Percentiles rank a stretch among this genome's conserved stretches.
Evolutionary conservation across 352 stramenopile genomes (phyloP).

Genomic region (Globisporangium parvum): DNA sequence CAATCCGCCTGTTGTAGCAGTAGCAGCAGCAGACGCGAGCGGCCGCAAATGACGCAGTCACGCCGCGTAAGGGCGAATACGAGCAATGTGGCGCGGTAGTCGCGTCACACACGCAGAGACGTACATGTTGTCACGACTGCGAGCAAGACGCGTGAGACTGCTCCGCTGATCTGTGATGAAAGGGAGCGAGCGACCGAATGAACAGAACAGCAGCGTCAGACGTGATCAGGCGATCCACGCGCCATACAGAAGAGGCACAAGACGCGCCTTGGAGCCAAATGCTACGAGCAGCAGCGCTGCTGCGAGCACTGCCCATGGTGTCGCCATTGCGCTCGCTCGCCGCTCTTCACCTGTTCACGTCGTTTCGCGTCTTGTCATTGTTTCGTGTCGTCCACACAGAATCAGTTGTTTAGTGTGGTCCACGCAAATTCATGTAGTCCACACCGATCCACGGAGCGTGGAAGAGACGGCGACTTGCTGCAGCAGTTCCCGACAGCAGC

Average conservation of each 20-base stretch:
- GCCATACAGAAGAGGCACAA: no score
- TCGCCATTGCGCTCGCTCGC: neutral
- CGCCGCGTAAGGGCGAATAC: neutral
- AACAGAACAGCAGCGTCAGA: neutral
- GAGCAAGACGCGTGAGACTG: constrained; percentile 4
- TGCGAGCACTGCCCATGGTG: constrained; percentile 1
- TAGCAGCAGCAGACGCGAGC: neutral
- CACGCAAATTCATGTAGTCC: no score
- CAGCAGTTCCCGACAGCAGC: no score
- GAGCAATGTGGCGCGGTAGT: neutral
- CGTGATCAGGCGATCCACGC: no score
- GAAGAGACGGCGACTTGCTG: no score
- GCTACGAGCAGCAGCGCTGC: constrained; percentile 1
- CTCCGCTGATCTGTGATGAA: constrained; percentile 6
- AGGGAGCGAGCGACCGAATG: neutral
- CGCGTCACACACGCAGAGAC: neutral
- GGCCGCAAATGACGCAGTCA: neutral
- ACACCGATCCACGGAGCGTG: no score
- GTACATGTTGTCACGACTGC: constrained; percentile 4
- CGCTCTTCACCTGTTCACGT: neutral
- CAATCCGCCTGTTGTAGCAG: constrained; percentile 38
- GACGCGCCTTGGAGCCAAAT: constrained; percentile 9
- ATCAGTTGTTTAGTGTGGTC: no score
- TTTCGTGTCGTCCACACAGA: no score
- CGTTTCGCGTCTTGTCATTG: neutral